phyloP scores from a whole-genome alignment of 371 early-diverging fungal species.

The Smittium mucronatum region DNA sequence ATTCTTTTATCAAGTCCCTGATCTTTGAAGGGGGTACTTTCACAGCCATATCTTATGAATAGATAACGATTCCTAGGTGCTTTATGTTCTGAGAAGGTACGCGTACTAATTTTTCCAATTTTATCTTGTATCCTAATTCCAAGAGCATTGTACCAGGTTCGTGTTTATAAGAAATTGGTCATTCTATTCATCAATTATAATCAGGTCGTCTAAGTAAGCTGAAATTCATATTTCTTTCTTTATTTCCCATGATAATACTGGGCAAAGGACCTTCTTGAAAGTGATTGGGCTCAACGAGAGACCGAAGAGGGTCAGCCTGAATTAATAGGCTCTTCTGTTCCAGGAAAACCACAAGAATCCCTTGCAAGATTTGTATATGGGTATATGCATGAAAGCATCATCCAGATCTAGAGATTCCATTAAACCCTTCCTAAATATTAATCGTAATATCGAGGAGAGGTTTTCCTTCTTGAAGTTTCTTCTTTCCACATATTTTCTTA shows the following conservation, averaged over 20 bases:
- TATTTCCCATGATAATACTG: neutral
- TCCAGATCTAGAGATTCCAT: neutral
- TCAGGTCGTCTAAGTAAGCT: neutral
- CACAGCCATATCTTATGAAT: neutral
- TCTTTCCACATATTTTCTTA: neutral
- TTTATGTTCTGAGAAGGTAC: neutral
- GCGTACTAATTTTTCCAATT: constrained; percentile 23
- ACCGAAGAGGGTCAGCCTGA: neutral
- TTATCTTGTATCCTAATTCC: neutral
- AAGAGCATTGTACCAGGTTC: neutral
- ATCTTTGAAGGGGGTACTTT: neutral
- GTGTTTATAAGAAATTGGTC: neutral
- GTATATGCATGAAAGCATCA: neutral
- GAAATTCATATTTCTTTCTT: neutral
- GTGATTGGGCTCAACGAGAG: neutral
- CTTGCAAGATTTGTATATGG: neutral
- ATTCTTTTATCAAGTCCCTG: neutral
- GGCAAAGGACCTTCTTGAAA: neutral
- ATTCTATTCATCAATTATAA: constrained; percentile 5
- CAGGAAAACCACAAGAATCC: neutral
- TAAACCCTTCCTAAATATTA: neutral
- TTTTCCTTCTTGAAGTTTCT: neutral
- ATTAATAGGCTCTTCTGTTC: neutral
- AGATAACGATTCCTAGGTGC: neutral
- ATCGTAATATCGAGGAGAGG: neutral